Conservation (phyloP, 208 protist genomes). For the Endotrypanum monterogeii region DNA sequence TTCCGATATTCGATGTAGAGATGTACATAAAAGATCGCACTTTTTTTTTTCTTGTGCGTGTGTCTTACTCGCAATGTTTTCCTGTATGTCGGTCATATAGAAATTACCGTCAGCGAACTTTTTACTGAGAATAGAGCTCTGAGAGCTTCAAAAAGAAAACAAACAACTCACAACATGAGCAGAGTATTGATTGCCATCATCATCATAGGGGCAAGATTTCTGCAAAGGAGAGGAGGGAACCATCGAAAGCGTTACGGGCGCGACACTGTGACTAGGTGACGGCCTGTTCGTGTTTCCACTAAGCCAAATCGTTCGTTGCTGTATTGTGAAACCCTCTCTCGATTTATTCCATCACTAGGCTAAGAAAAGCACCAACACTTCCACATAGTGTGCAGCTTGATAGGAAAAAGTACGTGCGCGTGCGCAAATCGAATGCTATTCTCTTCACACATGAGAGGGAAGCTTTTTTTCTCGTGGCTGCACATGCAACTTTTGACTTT, state of each 20-base stretch:
- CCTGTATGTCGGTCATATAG: neutral
- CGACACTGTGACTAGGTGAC: neutral
- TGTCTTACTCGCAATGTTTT: neutral
- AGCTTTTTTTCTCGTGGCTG: neutral
- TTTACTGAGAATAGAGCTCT: neutral
- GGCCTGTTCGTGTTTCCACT: neutral
- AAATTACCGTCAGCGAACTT: neutral
- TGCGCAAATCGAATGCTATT: neutral
- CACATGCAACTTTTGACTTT: constrained; percentile 2
- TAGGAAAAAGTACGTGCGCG: no score
- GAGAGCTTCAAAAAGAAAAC: neutral
- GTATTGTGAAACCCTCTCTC: neutral
- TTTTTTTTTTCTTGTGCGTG: constrained; percentile 16
- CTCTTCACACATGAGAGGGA: neutral
- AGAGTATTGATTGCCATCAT: no score
- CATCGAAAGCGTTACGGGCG: neutral
- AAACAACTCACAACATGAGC: no score
- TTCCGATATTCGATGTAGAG: neutral
- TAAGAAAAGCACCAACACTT: neutral
- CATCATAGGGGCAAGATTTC: neutral
- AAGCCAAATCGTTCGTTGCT: neutral
- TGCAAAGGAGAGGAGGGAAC: neutral
- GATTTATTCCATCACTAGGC: neutral
- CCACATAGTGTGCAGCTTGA: neutral
- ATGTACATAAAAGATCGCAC: constrained; percentile 6